Evolutionary conservation across 345 rosid genomes (phyloP).

Genomic region (Eucalyptus camaldulensis): DNA sequence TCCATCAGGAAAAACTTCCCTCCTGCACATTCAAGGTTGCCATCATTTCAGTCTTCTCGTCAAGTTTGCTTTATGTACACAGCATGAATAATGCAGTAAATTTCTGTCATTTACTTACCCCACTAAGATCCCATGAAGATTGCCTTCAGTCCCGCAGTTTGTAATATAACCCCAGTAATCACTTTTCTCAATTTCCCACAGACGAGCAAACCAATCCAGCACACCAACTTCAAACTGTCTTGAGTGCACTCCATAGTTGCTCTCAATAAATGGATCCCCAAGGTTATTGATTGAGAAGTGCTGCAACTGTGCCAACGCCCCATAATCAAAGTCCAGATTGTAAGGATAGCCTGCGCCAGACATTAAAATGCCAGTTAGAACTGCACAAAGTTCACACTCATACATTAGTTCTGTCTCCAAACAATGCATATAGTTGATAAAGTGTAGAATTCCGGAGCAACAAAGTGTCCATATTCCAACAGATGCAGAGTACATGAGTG

Average conservation of each 20-base stretch:
- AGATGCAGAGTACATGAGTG: not conserved
- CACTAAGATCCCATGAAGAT: slow-evolving; percentile 95
- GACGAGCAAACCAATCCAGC: slow-evolving; percentile 97
- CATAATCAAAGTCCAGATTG: slow-evolving; percentile 93
- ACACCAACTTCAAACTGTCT: slow-evolving; percentile 99
- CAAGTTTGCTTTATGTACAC: not conserved
- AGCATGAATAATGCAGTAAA: not conserved
- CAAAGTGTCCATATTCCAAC: not conserved
- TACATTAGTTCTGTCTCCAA: not conserved
- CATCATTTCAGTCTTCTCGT: not conserved
- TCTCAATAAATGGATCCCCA: slow-evolving; percentile 96
- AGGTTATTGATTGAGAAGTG: slow-evolving; percentile 96
- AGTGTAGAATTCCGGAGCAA: not conserved
- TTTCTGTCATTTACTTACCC: slow-evolving; percentile 42
- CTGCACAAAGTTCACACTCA: not conserved
- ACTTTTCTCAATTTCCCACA: slow-evolving; percentile 93
- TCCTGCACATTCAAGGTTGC: slow-evolving; percentile 20
- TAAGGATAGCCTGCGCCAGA: slow-evolving; percentile 75
- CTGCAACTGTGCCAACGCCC: slow-evolving; percentile 86
- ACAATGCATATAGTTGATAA: not conserved
- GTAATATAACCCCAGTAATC: slow-evolving; percentile 99
- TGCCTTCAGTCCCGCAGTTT: slow-evolving; percentile 97
- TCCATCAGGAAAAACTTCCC: slow-evolving; percentile 93
- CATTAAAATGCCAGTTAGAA: not conserved
- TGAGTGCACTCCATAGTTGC: slow-evolving; percentile 97